Evolutionary conservation across 345 rosid genomes (phyloP), one percentile per base, ranked within the genome.

Genomic region (Eucalyptus grandis): DNA sequence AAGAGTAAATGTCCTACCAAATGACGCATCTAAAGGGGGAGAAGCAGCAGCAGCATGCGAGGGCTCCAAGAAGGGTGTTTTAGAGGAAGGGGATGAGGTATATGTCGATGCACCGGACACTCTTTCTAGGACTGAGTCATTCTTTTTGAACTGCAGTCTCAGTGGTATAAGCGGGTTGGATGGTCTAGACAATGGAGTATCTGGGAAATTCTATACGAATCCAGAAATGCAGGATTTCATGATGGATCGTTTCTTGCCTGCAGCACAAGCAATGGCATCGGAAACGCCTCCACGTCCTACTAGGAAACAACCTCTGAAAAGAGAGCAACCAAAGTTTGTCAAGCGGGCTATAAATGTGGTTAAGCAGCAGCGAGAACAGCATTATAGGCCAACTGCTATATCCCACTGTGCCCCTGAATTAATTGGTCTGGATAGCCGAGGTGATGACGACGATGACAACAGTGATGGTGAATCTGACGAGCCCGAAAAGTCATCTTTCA

Each of bases 221-320:
- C 93, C 93, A 24, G 94, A 92, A 58, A 91, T 95, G 89, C 94
- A 92, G 47, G 97, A 96, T 90, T 93, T 96, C 90, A 96, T 97
- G 99, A 96, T 97, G 97, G 96, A 93, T 87, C 93, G 98, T 49
- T 97, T 97, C 91, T 92, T 96, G 92, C 99, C 99, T 86, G 98
- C 99, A 27, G 99, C 99, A 16, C 93, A 95, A 92, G 99, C 98
- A 37, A 93, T 96, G 96, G 94, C 98, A 53, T 94, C 96, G 26
- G 98, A 95, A 86, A 91, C 94, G 90, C 94, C 97, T 90, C 93
- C 91, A 49, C 89, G 92, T 91, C 88, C 90, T 88, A 89, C 91
- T 46, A 94, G 91, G 90, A 96, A 94, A 91, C 96, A 90, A 46
- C 93, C 95, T 53, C 83, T 90, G 82, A 92, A 89, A 37, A 90